phyloP scores from a whole-genome alignment of 805 yeast genomes.

The Tetrapisispora phaffii region DNA sequence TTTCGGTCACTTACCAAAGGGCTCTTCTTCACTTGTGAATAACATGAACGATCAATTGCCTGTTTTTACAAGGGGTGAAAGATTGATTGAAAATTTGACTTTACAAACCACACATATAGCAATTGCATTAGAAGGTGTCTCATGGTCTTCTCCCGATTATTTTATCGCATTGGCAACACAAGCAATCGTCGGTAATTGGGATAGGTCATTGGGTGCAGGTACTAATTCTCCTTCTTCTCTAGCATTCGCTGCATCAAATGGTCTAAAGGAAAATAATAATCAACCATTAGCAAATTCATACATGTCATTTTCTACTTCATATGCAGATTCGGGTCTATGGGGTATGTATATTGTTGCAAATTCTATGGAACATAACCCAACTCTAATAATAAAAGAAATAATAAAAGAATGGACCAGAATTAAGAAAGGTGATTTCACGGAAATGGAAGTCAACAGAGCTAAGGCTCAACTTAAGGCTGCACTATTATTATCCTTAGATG shows the following conservation, averaged over 20 bases:
- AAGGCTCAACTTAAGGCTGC: conserved; percentile 93
- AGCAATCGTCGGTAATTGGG: conserved; percentile 97
- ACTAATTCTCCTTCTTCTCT: conserved; percentile 79
- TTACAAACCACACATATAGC: conserved; percentile 88
- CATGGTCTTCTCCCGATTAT: conserved; percentile 94
- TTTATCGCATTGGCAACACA: conserved; percentile 93
- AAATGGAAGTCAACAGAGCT: conserved; percentile 84
- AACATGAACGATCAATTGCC: conserved; percentile 42
- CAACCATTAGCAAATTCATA: conserved; percentile 78
- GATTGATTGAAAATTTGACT: conserved; percentile 69
- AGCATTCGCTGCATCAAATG: conserved; percentile 47
- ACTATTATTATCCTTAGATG: conserved; percentile 77
- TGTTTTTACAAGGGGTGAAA: conserved; percentile 75
- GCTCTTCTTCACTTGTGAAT: conserved; percentile 19
- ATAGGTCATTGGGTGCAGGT: conserved; percentile 79
- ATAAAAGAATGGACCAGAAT: conserved; percentile 84
- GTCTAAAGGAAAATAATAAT: conserved; percentile 27
- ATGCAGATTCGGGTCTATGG: conserved; percentile 96
- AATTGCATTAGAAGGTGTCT: conserved; percentile 92
- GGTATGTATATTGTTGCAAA: conserved; percentile 90
- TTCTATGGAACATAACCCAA: conserved; percentile 51
- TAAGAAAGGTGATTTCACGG: conserved; percentile 64
- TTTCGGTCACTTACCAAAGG: conserved; percentile 56
- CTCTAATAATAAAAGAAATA: conserved; percentile 61
- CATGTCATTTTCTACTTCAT: conserved; percentile 94